Conservation (phyloP, 257 asterid species). For the Przewalskia tangutica region DNA sequence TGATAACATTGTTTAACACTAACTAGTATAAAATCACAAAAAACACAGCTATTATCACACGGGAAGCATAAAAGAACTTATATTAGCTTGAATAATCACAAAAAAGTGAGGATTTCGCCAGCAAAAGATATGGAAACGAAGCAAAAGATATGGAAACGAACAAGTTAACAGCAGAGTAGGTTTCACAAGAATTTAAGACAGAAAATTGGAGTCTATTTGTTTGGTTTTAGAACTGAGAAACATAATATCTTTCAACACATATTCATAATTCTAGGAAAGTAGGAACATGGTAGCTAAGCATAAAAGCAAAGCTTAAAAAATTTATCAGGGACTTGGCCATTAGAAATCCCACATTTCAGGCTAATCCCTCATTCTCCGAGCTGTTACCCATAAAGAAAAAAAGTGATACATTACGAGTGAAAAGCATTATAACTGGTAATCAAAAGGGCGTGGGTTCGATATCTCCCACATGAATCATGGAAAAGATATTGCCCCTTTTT, state of each 20-base stretch:
- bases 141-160: not conserved
- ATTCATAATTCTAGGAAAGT: not conserved
- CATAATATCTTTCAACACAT: not conserved
- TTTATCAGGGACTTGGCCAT: too few relatives aligned
- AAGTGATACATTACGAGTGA: not conserved
- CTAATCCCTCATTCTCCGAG: not conserved
- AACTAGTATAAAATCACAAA: not conserved
- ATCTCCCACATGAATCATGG: not conserved
- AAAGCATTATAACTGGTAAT: not conserved
- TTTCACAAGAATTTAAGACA: not conserved
- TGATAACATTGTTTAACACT: not conserved
- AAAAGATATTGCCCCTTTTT: not conserved
- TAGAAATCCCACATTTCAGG: not conserved
- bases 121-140: not conserved
- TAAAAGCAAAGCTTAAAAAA: not conserved
- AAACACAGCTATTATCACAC: not conserved
- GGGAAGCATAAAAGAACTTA: not conserved
- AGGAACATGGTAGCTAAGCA: not conserved
- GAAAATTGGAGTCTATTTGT: too few relatives aligned
- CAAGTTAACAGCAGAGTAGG: not conserved
- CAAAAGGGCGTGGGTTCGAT: not conserved
- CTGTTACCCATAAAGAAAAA: not conserved
- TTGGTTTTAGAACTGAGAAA: not conserved
- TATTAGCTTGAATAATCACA: not conserved
- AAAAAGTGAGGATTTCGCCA: not conserved